Base-by-base conservation (phyloP, 108 stramenopile genomes). In the Nitzschia sp. region DNA sequence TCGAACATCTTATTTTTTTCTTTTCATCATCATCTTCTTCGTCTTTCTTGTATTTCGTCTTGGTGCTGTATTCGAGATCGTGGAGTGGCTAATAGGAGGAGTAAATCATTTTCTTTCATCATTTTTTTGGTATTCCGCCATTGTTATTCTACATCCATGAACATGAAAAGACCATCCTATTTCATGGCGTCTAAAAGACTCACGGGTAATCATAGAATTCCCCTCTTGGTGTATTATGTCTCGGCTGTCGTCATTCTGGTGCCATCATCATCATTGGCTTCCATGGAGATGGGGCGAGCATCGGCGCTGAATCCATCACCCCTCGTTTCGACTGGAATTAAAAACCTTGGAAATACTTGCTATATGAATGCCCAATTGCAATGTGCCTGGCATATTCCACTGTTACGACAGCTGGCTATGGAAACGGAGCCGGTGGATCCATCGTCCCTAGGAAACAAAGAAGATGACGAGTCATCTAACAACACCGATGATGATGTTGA, bases 311-410 rank as follows among this genome's bases (percentile, higher is more conserved):
- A 50, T 50, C 48, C 48, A 58, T 26, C 16, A 29, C n/a, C n/a
- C n/a, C 53, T 76, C 46, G 63, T 83, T 6, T 85, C 84, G 15
- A 68, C 72, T 35, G 91, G 88, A 21, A 71, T 92, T 23, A 64
- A 60, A 31, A 92, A 92, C 73, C 52, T 88, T 65, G 91, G 91
- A 34, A 92, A 92, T 63, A 92, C 91, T 3, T 92, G 91, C 53
- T 92, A 92, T 55, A 66, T 92, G 57, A 89, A 89, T 77, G 82
- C 91, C 2, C 91, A 92, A 58, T 61, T 92, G 35, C 78, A 92
- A 69, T 89, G 91, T 67, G 89, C 89, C 0, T 94, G 81, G 79
- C 92, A 94, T 53, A 87, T 94, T 28, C 92, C 92, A 13, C 36
- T 61, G 5, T 11, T 61, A 34, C 60, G 60, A 11, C 28, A 61